These are phyloP conservation scores for Cercospora brassicicola DNA, from an alignment of 2,329 filamentous ascomycete genomes.

Conservation along the genomic window DNA sequence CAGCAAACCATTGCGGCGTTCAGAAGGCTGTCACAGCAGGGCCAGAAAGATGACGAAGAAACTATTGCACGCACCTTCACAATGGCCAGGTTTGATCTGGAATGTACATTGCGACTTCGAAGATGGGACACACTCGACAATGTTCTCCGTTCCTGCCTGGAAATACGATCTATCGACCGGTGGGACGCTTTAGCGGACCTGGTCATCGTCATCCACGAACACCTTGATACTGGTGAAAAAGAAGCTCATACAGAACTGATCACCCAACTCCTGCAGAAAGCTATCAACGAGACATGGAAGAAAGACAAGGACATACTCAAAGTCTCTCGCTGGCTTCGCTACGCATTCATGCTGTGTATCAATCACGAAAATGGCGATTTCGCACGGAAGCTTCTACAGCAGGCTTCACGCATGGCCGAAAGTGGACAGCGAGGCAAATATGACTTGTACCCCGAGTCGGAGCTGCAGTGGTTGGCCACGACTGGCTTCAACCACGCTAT, in stretches of 20 bases:
- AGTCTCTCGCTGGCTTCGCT: slow-evolving; percentile 75
- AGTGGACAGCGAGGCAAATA: slow-evolving; percentile 25
- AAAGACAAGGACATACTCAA: slow-evolving; percentile 56
- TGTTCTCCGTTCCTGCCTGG: slow-evolving; percentile 54
- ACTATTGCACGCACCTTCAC: slow-evolving; percentile 53
- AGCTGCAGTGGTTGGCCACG: slow-evolving; percentile 74
- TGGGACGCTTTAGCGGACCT: slow-evolving; percentile 52
- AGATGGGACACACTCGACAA: slow-evolving; percentile 65
- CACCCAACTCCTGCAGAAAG: slow-evolving; percentile 56
- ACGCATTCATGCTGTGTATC: slow-evolving; percentile 69
- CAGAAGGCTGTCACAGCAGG: slow-evolving; percentile 39
- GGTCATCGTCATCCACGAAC: slow-evolving; percentile 46
- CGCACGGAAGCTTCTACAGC: slow-evolving; percentile 56
- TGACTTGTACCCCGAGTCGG: slow-evolving; percentile 60
- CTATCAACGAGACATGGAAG: slow-evolving; percentile 67
- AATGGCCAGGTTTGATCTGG: slow-evolving; percentile 75
- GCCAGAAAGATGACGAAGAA: slow-evolving; percentile 23
- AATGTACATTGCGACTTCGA: slow-evolving; percentile 66
- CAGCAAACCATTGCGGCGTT: slow-evolving; percentile 64
- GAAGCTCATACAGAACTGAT: slow-evolving; percentile 22
- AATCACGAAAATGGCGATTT: slow-evolving; percentile 45
- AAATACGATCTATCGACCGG: slow-evolving; percentile 35
- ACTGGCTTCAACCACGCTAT: slow-evolving; percentile 69
- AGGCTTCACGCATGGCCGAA: slow-evolving; percentile 58
- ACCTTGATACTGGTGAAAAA: slow-evolving; percentile 21